Evolutionary conservation across 768 basidiomycete genomes (phyloP).

Genomic region (Lactarius deliciosus): DNA sequence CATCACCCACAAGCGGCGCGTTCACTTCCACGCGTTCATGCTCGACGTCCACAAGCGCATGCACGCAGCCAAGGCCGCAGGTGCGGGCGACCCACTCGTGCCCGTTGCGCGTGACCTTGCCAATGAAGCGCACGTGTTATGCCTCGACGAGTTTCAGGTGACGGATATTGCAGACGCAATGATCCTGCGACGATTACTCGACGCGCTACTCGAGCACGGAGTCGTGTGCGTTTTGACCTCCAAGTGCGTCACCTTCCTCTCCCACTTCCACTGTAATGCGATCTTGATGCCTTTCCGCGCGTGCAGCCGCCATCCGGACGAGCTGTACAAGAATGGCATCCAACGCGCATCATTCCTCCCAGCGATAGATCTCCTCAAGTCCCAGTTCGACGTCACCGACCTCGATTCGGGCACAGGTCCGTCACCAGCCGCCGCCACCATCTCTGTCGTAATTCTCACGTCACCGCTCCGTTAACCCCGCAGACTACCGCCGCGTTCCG

Average conservation of each 20-base stretch:
- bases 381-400: conserved; percentile 83
- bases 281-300: not conserved
- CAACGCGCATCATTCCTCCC: conserved; percentile 94
- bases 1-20: conserved; percentile 73
- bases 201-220: conserved; percentile 81
- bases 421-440: conserved; percentile 23
- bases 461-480: not conserved
- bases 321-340: conserved; percentile 98
- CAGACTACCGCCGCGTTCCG: conserved; percentile 94
- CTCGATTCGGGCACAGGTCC: conserved; percentile 92
- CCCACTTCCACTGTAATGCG: not conserved
- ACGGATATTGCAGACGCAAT: conserved; percentile 98
- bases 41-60: conserved; percentile 95
- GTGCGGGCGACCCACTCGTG: conserved; percentile 77
- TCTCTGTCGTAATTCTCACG: not conserved
- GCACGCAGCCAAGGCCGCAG: conserved; percentile 72
- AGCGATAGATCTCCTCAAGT: conserved; percentile 90
- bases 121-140: conserved; percentile 78
- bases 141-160: conserved; percentile 99
- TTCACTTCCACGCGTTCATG: conserved; percentile 99
- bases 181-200: conserved; percentile 89
- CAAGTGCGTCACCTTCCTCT: conserved; percentile 61
- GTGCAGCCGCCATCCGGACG: conserved; percentile 90
- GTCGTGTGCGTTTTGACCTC: conserved; percentile 96
- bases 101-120: conserved; percentile 91